phyloP scores from a whole-genome alignment of 2,329 filamentous ascomycete genomes.

The Graphiopsis chlorocephala region DNA sequence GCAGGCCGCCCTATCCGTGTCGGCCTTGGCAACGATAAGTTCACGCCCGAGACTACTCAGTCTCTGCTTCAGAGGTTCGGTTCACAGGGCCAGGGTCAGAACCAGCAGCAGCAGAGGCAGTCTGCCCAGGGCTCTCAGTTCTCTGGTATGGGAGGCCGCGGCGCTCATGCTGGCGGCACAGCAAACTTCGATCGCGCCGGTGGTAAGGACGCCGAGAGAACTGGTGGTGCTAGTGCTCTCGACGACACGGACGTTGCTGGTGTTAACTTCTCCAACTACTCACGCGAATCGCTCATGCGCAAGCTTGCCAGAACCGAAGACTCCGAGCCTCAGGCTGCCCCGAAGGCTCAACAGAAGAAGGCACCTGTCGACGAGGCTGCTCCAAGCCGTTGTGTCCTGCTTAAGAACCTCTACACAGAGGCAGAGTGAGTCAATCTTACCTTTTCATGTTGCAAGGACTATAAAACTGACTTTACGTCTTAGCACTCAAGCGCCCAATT shows the following conservation, averaged over 20 bases:
- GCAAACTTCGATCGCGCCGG: conserved; percentile 86
- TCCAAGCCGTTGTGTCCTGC: conserved; percentile 84
- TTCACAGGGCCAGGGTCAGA: conserved; percentile 58
- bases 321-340: conserved; percentile 61
- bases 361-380: conserved; percentile 86
- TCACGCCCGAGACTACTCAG: conserved; percentile 93
- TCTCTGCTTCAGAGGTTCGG: conserved; percentile 90
- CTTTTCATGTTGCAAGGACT: not conserved
- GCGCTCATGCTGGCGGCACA: conserved; percentile 71
- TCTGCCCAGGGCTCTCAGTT: conserved; percentile 68
- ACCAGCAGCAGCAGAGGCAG: conserved; percentile 22
- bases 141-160: conserved; percentile 84
- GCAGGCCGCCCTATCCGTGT: conserved; percentile 96
- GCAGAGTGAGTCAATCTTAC: conserved; percentile 66
- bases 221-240: conserved; percentile 85
- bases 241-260: conserved; percentile 97
- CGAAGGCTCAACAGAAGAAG: conserved; percentile 53
- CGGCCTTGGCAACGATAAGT: conserved; percentile 99
- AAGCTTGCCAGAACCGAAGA: conserved; percentile 97
- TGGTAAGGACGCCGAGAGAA: conserved; percentile 80
- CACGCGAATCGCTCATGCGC: conserved; percentile 95
- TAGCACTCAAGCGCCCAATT: conserved; percentile 54
- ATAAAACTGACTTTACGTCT: not conserved
- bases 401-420: conserved; percentile 94
- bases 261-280: conserved; percentile 99